Conservation (phyloP, 352 stramenopile genomes). For the Pythium plurisporium region DNA sequence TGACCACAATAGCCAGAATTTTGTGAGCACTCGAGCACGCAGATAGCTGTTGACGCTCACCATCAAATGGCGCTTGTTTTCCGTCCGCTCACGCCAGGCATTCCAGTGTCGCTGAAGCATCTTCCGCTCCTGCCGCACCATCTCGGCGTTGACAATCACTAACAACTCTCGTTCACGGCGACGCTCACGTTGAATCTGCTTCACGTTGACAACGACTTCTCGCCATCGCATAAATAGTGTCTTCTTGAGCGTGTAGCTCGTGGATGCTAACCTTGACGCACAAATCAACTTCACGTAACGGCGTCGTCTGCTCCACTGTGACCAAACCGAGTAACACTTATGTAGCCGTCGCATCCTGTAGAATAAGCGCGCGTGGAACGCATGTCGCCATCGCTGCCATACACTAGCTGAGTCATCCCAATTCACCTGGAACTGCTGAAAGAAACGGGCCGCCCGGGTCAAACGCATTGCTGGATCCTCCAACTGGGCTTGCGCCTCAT, state of each 20-base stretch:
- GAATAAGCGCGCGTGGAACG: slow-evolving; percentile 62
- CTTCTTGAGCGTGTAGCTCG: too few relatives aligned
- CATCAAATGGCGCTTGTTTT: slow-evolving; percentile 37
- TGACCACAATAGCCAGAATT: slow-evolving; percentile 55
- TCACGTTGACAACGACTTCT: slow-evolving; percentile 34
- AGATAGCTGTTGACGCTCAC: slow-evolving; percentile 44
- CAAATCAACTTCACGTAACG: slow-evolving; percentile 20
- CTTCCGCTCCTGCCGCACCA: slow-evolving; percentile 38
- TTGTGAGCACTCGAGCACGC: slow-evolving; percentile 47
- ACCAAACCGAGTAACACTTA: slow-evolving; percentile 30
- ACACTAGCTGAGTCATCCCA: slow-evolving; percentile 31
- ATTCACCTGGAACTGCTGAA: slow-evolving; percentile 45
- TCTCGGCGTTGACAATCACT: slow-evolving; percentile 52
- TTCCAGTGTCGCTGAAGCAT: slow-evolving; percentile 39
- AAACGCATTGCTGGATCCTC: not conserved
- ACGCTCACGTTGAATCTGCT: slow-evolving; percentile 40
- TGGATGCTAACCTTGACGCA: too few relatives aligned
- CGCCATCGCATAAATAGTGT: slow-evolving; percentile 35
- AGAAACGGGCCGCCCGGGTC: slow-evolving; percentile 30
- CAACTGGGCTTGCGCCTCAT: too few relatives aligned
- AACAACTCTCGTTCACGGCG: slow-evolving; percentile 50
- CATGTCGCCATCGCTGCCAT: slow-evolving; percentile 54
- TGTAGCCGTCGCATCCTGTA: slow-evolving; percentile 42
- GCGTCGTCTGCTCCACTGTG: slow-evolving; percentile 16
- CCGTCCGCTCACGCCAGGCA: slow-evolving; percentile 35